Percentiles rank a stretch among this genome's conserved stretches.
These are phyloP conservation scores for Solanum tarapatanum DNA, from an alignment of 257 asterid species.

Conservation along the genomic window DNA sequence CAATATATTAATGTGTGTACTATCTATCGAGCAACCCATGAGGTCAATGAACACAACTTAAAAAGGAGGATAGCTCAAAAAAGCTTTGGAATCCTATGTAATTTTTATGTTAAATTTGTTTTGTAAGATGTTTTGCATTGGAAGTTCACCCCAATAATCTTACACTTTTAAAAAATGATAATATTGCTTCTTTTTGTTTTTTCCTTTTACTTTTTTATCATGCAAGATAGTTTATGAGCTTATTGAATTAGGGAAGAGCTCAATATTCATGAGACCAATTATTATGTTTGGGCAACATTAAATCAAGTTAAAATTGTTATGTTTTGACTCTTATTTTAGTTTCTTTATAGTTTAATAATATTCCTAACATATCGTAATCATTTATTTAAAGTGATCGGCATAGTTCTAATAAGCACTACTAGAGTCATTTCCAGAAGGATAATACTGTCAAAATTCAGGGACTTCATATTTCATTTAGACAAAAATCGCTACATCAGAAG, in stretches of 20 bases:
- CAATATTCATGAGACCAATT: neutral
- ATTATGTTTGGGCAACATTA: neutral
- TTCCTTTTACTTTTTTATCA: neutral
- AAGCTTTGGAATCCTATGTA: conserved; percentile 82
- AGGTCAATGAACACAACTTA: conserved; percentile 12
- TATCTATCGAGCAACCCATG: neutral
- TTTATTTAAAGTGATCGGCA: too few species aligned
- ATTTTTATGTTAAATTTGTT: conserved; percentile 18
- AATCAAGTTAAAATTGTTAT: neutral
- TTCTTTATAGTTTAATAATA: neutral
- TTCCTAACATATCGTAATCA: too few species aligned
- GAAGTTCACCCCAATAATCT: neutral
- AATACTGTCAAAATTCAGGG: too few species aligned
- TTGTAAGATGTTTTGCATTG: conserved; percentile 4
- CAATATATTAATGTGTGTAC: neutral
- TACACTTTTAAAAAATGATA: neutral
- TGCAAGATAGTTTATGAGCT: neutral
- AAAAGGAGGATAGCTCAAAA: conserved; percentile 16
- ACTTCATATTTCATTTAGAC: too few species aligned
- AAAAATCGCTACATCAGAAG: too few species aligned
- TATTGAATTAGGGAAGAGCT: neutral
- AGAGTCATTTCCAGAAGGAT: too few species aligned
- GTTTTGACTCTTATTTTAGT: neutral
- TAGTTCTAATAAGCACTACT: too few species aligned
- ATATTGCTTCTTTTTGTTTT: neutral